phyloP scores from a whole-genome alignment of 176 grass and related monocot genomes.

The Eleusine coracana region DNA sequence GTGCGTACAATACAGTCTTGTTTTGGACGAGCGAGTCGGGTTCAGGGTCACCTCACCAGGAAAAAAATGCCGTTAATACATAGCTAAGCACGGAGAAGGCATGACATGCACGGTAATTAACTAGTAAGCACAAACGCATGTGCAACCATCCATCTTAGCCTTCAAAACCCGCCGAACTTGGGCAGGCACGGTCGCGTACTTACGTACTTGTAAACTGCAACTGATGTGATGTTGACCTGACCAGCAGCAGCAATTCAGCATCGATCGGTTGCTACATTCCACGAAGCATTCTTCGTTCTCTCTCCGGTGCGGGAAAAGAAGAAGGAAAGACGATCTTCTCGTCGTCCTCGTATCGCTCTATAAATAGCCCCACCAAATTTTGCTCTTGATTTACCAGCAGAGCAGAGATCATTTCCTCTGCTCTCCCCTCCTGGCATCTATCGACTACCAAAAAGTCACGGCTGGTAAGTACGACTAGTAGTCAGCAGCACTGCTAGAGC shows the following conservation, averaged over 20 bases:
- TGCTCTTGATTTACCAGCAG: slow-evolving; percentile 5
- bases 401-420: neutral
- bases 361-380: slow-evolving; percentile 18
- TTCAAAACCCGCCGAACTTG: slow-evolving; percentile 54
- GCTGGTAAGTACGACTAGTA: too few relatives aligned
- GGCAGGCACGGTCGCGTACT: slow-evolving; percentile 25
- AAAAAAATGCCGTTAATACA: slow-evolving; percentile 1
- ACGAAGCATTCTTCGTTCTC: neutral
- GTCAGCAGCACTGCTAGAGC: neutral
- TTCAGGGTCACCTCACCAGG: neutral
- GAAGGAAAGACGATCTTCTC: slow-evolving; percentile 27
- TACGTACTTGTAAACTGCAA: slow-evolving; percentile 19
- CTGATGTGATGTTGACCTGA: slow-evolving; percentile 25
- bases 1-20: neutral
- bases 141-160: neutral
- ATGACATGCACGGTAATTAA: slow-evolving; percentile 9
- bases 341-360: slow-evolving; percentile 10
- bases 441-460: neutral
- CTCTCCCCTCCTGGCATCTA: neutral
- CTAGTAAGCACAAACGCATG: slow-evolving; percentile 10
- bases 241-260: neutral
- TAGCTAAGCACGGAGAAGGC: neutral
- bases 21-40: neutral
- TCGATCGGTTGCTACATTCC: slow-evolving; percentile 15
- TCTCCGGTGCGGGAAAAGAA: neutral